Evolutionary conservation across 805 yeast genomes (phyloP).

Genomic region (Aciculoconidium aculeatum): DNA sequence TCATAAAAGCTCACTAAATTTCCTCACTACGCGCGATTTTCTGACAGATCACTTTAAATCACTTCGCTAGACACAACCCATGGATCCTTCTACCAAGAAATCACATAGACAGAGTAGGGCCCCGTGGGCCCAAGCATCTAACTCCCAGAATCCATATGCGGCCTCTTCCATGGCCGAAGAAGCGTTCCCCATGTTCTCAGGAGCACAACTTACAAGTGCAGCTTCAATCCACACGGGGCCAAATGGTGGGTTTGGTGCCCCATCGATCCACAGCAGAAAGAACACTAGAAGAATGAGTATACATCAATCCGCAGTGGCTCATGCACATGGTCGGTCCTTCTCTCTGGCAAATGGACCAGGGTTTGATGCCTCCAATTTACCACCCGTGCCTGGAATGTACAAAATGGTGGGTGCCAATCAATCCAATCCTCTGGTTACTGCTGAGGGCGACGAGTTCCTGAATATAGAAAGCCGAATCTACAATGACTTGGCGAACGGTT

Average conservation of each 20-base stretch:
- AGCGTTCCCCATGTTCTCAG: too few relatives aligned
- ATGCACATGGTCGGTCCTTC: conserved; percentile 21
- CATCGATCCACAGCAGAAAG: conserved; percentile 11
- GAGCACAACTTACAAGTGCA: conserved; percentile 1
- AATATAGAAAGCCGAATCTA: conserved; percentile 14
- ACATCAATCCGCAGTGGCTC: conserved; percentile 34
- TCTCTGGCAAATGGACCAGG: conserved; percentile 13
- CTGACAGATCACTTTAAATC: neutral
- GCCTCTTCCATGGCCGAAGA: conserved; percentile 9
- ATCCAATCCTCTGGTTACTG: conserved; percentile 5
- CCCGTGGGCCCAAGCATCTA: too few relatives aligned
- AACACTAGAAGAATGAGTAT: conserved; percentile 28
- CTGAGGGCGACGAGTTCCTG: conserved; percentile 6
- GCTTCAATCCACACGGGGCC: conserved; percentile 11
- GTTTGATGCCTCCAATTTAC: conserved; percentile 20
- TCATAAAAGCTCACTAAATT: too few relatives aligned
- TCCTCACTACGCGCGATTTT: too few relatives aligned
- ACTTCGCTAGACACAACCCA: conserved; percentile 6
- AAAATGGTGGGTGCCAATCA: conserved; percentile 4
- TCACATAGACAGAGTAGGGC: conserved; percentile 38
- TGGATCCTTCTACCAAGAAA: conserved; percentile 26
- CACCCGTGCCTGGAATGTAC: conserved; percentile 25
- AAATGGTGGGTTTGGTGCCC: too few relatives aligned
- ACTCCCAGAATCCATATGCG: conserved; percentile 17
- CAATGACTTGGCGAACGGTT: conserved; percentile 51